Percentiles rank a stretch among this genome's conserved stretches.
Conservation (phyloP, 306 rosid genomes). For the Lathyrus tuberosus region DNA sequence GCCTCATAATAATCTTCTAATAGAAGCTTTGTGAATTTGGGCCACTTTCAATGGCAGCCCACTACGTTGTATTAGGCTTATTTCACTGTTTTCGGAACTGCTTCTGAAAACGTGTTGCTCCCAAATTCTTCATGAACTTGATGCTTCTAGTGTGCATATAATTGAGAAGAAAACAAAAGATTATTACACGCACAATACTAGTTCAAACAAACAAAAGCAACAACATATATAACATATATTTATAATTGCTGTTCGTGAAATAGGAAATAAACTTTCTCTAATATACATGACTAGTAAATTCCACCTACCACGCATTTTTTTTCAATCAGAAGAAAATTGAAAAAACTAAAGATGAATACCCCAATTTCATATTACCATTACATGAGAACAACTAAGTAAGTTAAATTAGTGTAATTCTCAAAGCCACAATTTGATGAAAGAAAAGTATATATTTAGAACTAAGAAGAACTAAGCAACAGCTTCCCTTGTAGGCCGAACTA, state of each 20-base stretch:
- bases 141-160: too few species aligned
- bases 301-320: too few species aligned
- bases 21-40: background rate
- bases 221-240: too few species aligned
- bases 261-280: too few species aligned
- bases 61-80: too few species aligned
- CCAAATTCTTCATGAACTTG: background rate
- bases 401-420: background rate
- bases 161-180: too few species aligned
- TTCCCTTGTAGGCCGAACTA: conserved; percentile 7
- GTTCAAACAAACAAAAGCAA: too few species aligned
- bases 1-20: too few species aligned
- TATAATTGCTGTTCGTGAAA: background rate
- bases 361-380: background rate
- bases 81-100: too few species aligned
- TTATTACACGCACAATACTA: too few species aligned
- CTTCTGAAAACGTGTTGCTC: too few species aligned
- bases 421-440: background rate
- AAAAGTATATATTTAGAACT: background rate
- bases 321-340: too few species aligned
- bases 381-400: background rate
- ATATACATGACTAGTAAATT: background rate
- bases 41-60: background rate
- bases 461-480: conserved; percentile 7
- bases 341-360: background rate